These are phyloP conservation scores for Penicillium sp. DNA, from an alignment of 2,329 filamentous ascomycete species.

Conservation along the genomic window DNA sequence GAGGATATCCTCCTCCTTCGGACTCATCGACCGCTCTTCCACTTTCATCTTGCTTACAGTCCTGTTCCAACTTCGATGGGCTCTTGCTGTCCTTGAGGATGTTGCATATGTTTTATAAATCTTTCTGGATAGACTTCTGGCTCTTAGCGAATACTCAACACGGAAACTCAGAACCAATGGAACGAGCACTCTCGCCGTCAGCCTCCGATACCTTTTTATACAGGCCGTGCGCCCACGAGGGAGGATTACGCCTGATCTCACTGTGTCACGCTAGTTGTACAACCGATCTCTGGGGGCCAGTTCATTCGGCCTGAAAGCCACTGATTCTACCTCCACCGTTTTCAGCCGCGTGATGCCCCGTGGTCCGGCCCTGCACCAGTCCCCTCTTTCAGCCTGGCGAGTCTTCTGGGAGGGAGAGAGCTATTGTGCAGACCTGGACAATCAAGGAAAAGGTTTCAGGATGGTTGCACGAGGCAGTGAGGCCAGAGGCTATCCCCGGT, in stretches of 20 bases:
- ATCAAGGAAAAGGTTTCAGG: conserved; percentile 2
- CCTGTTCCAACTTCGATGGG: neutral
- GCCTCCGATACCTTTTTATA: conserved; percentile 12
- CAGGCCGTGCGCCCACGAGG: conserved; percentile 12
- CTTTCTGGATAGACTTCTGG: neutral
- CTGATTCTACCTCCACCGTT: neutral
- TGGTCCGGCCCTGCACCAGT: neutral
- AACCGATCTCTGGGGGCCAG: conserved; percentile 11
- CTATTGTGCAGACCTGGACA: neutral
- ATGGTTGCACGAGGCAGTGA: conserved; percentile 9
- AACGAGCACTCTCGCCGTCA: neutral
- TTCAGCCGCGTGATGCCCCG: conserved; percentile 14
- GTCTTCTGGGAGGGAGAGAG: neutral
- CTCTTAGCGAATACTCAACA: neutral
- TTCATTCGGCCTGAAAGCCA: conserved; percentile 13
- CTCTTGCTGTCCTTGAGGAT: neutral
- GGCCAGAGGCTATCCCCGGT: conserved; percentile 6
- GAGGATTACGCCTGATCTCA: conserved; percentile 17
- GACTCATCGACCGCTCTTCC: conserved; percentile 11
- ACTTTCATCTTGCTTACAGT: neutral
- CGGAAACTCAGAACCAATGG: neutral
- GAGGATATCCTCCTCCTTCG: conserved; percentile 9
- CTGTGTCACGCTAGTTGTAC: conserved; percentile 24
- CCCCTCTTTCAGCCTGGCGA: conserved; percentile 9
- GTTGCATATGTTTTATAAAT: neutral